phyloP scores from a whole-genome alignment of 2,329 filamentous ascomycete species.

The Botrytis squamosa region DNA sequence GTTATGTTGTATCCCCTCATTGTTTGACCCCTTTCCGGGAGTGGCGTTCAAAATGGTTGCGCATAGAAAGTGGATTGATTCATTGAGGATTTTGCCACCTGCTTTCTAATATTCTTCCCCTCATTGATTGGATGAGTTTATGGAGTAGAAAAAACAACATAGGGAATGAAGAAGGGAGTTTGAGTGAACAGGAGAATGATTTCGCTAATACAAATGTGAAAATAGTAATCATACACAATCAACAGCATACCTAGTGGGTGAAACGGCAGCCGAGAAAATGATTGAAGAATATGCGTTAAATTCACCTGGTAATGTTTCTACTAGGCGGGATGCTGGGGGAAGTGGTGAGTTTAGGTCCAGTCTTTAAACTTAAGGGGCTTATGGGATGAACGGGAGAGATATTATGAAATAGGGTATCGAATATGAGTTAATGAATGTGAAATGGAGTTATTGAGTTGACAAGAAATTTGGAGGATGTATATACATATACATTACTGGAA shows the following conservation, averaged over 20 bases:
- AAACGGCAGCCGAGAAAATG: conserved; percentile 52
- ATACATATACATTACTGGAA: too few species aligned
- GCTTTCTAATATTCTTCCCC: neutral
- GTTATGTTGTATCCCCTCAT: neutral
- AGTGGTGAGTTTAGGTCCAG: neutral
- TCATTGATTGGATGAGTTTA: fast-evolving
- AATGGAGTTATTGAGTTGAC: neutral
- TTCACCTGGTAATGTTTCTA: neutral
- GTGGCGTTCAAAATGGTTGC: neutral
- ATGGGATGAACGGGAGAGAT: neutral
- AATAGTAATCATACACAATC: conserved; percentile 51
- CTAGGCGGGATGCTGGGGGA: neutral
- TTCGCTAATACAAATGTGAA: neutral
- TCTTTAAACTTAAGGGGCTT: neutral
- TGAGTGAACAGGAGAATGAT: neutral
- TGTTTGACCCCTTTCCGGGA: neutral
- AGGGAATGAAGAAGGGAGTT: neutral
- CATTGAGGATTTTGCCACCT: neutral
- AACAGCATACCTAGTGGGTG: conserved; percentile 54
- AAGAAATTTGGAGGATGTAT: neutral
- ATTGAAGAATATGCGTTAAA: conserved; percentile 43
- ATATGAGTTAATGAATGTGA: neutral
- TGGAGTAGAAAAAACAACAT: neutral
- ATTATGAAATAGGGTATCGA: neutral
- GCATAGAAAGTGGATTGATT: neutral